Conservation (phyloP, 345 rosid genomes). For the Bruguiera parviflora region DNA sequence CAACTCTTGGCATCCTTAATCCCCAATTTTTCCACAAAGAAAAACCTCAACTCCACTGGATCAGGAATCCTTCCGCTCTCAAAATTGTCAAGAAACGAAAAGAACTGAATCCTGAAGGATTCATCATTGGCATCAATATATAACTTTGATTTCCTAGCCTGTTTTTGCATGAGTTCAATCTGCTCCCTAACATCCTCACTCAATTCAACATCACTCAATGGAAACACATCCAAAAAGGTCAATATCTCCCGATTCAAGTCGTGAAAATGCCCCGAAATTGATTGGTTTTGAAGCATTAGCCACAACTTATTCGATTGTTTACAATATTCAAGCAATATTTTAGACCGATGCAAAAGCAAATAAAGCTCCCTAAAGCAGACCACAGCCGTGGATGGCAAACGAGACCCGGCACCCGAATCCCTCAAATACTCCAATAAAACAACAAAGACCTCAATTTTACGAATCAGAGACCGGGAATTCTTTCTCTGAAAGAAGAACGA, state of each 20-base stretch:
- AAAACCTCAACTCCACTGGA: constrained; percentile 34
- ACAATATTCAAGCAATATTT: constrained; percentile 80
- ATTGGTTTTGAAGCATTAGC: constrained; percentile 79
- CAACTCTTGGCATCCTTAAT: constrained; percentile 60
- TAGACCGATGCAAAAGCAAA: constrained; percentile 79
- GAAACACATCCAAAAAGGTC: constrained; percentile 92
- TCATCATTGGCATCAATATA: constrained; percentile 73
- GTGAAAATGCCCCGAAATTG: constrained; percentile 92
- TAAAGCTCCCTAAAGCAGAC: constrained; percentile 86
- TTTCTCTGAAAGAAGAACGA: constrained; percentile 56
- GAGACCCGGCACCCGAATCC: constrained; percentile 45
- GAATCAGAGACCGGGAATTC: constrained; percentile 74
- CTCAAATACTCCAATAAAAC: constrained; percentile 62
- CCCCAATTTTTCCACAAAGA: constrained; percentile 61
- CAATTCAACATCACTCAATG: constrained; percentile 50
- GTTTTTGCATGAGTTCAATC: constrained; percentile 61
- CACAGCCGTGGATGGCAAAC: constrained; percentile 45
- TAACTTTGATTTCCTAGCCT: constrained; percentile 55
- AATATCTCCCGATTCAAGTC: constrained; percentile 84
- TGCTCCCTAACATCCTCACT: constrained; percentile 87
- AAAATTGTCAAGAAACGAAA: constrained; percentile 59
- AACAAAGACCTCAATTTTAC: constrained; percentile 65
- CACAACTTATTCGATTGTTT: constrained; percentile 80
- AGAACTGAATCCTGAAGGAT: constrained; percentile 45
- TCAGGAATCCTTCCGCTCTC: constrained; percentile 60